phyloP scores from a whole-genome alignment of 108 stramenopile species.

The Nitzschia palea region DNA sequence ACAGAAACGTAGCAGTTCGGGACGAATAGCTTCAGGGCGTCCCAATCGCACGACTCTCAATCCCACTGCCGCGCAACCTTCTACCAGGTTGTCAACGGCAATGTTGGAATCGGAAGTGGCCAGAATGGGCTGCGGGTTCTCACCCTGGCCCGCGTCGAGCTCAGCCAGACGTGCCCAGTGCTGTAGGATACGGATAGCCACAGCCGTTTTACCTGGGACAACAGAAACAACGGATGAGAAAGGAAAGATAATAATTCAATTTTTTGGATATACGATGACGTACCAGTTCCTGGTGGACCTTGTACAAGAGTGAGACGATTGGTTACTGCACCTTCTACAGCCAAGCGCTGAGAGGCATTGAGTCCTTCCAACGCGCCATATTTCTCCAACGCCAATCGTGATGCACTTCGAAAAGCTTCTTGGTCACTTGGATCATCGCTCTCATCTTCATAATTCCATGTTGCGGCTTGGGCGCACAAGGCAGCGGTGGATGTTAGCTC shows the following conservation, averaged over 20 bases:
- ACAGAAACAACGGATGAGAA: neutral
- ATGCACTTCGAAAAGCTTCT: slow-evolving; percentile 61
- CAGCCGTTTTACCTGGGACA: slow-evolving; percentile 78
- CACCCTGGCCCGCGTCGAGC: slow-evolving; percentile 51
- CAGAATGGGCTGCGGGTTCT: slow-evolving; percentile 72
- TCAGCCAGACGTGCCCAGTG: slow-evolving; percentile 82
- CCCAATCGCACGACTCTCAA: slow-evolving; percentile 91
- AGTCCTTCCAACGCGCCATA: slow-evolving; percentile 83
- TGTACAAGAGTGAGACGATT: slow-evolving; percentile 90
- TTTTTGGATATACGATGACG: neutral
- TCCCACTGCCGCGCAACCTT: slow-evolving; percentile 90
- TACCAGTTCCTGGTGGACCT: slow-evolving; percentile 81
- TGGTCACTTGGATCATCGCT: slow-evolving; percentile 47
- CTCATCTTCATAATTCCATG: slow-evolving; percentile 69
- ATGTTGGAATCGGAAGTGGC: slow-evolving; percentile 95
- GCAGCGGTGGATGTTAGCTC: slow-evolving; percentile 83
- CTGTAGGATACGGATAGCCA: slow-evolving; percentile 87
- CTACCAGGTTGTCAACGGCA: slow-evolving; percentile 97
- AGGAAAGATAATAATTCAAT: neutral
- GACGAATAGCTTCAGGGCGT: slow-evolving; percentile 89
- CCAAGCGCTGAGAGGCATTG: slow-evolving; percentile 85
- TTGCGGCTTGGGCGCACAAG: slow-evolving; percentile 83
- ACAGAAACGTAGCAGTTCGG: slow-evolving; percentile 86
- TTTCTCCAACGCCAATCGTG: slow-evolving; percentile 76
- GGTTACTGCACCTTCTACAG: slow-evolving; percentile 85